These are phyloP conservation scores for Tricholoma furcatifolium DNA, from an alignment of 768 basidiomycete species.

Conservation along the genomic window DNA sequence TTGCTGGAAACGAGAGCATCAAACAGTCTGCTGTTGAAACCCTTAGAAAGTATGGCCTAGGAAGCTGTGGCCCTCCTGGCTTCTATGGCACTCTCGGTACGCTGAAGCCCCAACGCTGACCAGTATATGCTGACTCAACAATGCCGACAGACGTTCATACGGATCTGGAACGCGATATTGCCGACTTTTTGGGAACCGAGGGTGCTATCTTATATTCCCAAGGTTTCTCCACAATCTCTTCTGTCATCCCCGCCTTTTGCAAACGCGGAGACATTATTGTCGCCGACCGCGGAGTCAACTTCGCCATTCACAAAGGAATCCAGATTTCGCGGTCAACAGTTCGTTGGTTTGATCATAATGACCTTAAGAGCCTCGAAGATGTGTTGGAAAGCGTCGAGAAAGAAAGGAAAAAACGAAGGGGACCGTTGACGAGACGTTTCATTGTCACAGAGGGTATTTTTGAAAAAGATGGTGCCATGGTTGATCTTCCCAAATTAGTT, in stretches of 20 bases:
- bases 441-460: slow-evolving; percentile 98
- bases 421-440: slow-evolving; percentile 84
- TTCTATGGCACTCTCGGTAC: slow-evolving; percentile 95
- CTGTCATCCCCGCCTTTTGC: slow-evolving; percentile 96
- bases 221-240: slow-evolving; percentile 87
- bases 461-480: slow-evolving; percentile 90
- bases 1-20: slow-evolving; percentile 84
- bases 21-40: slow-evolving; percentile 85
- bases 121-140: slow-evolving; percentile 6
- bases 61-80: slow-evolving; percentile 93
- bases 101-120: slow-evolving; percentile 22
- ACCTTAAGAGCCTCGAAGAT: slow-evolving; percentile 86
- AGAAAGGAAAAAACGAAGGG: slow-evolving; percentile 81
- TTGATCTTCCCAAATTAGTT: slow-evolving; percentile 89
- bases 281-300: slow-evolving; percentile 95
- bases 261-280: slow-evolving; percentile 98
- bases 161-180: slow-evolving; percentile 83
- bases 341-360: slow-evolving; percentile 96
- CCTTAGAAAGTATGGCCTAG: slow-evolving; percentile 86
- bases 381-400: slow-evolving; percentile 82
- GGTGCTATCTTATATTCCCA: slow-evolving; percentile 91
- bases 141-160: slow-evolving; percentile 78
- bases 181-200: slow-evolving; percentile 88
- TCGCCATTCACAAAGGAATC: slow-evolving; percentile 94
- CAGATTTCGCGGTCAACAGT: slow-evolving; percentile 91